Evolutionary conservation across 2,329 filamentous ascomycete genomes (phyloP).

Genomic region (Sordariomycetes sp.): DNA sequence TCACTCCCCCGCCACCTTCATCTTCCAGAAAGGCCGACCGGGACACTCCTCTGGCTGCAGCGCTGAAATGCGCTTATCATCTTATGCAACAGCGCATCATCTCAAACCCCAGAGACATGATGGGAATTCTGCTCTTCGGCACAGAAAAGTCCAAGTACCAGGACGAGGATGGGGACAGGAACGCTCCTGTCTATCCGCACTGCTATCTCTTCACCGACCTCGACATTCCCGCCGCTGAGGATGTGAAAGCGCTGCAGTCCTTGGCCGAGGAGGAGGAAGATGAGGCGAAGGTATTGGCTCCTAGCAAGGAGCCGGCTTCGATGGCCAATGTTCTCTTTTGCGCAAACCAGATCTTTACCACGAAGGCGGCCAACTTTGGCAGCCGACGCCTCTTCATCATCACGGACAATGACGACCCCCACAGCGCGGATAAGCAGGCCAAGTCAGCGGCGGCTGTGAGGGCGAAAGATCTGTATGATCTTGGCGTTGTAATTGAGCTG

Average conservation of each 20-base stretch:
- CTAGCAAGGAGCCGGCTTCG: conserved; percentile 55
- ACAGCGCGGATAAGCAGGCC: conserved; percentile 58
- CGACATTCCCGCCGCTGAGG: conserved; percentile 74
- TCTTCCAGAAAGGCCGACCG: conserved; percentile 66
- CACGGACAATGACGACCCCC: conserved; percentile 86
- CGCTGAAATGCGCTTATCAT: conserved; percentile 86
- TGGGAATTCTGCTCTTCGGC: conserved; percentile 86
- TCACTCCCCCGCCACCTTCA: conserved; percentile 51
- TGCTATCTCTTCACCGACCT: conserved; percentile 88
- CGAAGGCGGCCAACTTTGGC: conserved; percentile 86
- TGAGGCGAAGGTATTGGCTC: conserved; percentile 55
- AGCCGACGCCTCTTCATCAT: conserved; percentile 91
- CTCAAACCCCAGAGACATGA: conserved; percentile 92
- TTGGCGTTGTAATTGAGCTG: conserved; percentile 83
- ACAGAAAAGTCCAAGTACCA: conserved; percentile 77
- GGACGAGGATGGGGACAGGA: conserved; percentile 50
- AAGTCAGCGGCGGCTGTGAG: conserved; percentile 71
- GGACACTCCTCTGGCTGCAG: conserved; percentile 71
- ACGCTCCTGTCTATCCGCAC: conserved; percentile 65
- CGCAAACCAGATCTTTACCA: conserved; percentile 93
- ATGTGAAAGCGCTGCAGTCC: conserved; percentile 69
- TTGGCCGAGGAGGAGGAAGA: conserved; percentile 72
- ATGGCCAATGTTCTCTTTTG: conserved; percentile 92
- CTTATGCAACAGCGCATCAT: conserved; percentile 99
- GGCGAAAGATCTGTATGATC: conserved; percentile 89